These are phyloP conservation scores for Cladorrhinum sp. DNA, from an alignment of 2,329 filamentous ascomycete genomes.

Conservation along the genomic window DNA sequence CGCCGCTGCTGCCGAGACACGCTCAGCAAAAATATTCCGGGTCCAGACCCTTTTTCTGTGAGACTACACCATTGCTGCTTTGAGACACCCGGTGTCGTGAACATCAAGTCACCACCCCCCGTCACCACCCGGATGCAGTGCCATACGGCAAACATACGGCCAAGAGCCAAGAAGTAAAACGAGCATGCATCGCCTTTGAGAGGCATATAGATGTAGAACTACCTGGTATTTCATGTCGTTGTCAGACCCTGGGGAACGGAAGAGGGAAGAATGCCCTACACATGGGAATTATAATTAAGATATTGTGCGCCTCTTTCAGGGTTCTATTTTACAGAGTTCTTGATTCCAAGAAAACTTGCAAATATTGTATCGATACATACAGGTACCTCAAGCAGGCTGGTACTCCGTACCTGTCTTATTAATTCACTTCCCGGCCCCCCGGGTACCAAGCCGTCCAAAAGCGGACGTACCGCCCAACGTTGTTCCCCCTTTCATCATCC, in stretches of 20 bases:
- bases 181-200: neutral
- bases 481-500: neutral
- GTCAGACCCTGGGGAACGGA: no score
- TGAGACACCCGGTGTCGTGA: neutral
- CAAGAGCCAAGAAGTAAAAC: neutral
- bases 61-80: neutral
- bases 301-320: neutral
- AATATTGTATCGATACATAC: neutral
- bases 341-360: neutral
- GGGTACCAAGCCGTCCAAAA: slow-evolving; percentile 6
- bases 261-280: neutral
- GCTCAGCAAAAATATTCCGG: neutral
- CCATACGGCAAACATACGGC: neutral
- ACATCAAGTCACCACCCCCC: neutral
- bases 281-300: neutral
- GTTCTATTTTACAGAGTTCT: neutral
- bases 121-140: neutral
- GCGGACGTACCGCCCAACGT: slow-evolving; percentile 1
- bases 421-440: slow-evolving; percentile 1
- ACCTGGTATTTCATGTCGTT: no score
- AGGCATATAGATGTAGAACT: neutral
- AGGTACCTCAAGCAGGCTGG: neutral
- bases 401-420: neutral
- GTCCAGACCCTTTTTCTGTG: neutral
- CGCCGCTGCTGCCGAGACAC: neutral